Base-by-base conservation (phyloP, 768 basidiomycete species). In the Podaxis sp. region DNA sequence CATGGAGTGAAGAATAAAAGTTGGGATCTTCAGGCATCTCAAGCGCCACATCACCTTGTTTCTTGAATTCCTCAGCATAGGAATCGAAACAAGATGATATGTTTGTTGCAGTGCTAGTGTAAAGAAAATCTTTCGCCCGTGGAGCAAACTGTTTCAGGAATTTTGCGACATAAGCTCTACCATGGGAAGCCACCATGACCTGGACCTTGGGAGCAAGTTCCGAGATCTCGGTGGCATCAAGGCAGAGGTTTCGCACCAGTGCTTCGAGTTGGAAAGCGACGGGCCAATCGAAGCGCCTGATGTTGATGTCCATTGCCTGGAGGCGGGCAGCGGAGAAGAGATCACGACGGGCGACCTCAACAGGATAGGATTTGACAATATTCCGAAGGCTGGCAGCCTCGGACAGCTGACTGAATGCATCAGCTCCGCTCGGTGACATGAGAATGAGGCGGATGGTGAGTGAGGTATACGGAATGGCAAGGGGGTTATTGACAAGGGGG, bases 251-350 rank as follows among this genome's bases (percentile, higher is more conserved):
- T 30, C 73, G 74, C 17, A 79, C 52, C 9, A 82, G 68, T 0
- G 78, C 75, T 59, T 86, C 82, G 36, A 87, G 72, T 67, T 89
- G 87, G 65, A 87, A 88, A 0, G 85, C 82, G 15, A 88, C 76
- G 39, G 66, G 65, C 83, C 82, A 87, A 6, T 77, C 69, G 7
- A 84, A 66, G 12, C 28, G 30, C 28, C 46, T 62, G 30, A 84
- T 67, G 72, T 76, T 77, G 1, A 13, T 38, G 9, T 71, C 62
- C 42, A 81, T 74, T 30, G 64, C 39, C 2, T 67, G 60, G 44
- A 82, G 67, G 3, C 71, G 71, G 9, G 22, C 28, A 2, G 61
- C 24, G 9, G 83, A 78, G 65, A 86, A 89, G 15, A 86, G 75
- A 2, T 64, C 66, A 22, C 82, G 75, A 38, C 68, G 69, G n/a